A percentile compares a stretch with the other conserved stretches of the same genome.
These are phyloP conservation scores for Apiotrichum brassicae DNA, from an alignment of 1,284 basidiomycete genomes.

Conservation along the genomic window DNA sequence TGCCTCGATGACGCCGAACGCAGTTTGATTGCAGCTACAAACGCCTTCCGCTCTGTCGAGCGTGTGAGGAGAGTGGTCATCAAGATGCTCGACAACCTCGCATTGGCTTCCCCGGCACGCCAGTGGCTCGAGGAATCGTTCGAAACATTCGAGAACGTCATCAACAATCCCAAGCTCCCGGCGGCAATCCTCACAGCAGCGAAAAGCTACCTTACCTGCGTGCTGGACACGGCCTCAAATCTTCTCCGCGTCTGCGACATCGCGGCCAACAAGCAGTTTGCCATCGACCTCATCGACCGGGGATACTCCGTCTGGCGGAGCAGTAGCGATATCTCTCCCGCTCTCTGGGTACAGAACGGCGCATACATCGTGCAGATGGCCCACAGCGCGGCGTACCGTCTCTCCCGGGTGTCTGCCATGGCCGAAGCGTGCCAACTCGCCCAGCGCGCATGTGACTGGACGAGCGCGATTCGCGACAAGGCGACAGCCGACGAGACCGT, in stretches of 20 bases:
- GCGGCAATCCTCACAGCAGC: neutral
- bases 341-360: neutral
- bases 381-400: constrained; percentile 26
- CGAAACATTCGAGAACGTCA: constrained; percentile 5
- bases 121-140: constrained; percentile 14
- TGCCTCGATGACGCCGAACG: constrained; percentile 1
- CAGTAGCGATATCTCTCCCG: neutral
- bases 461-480: constrained; percentile 7
- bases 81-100: constrained; percentile 11
- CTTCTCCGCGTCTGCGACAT: constrained; percentile 5
- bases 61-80: constrained; percentile 20
- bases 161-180: neutral
- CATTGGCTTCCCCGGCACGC: neutral
- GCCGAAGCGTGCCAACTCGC: constrained; percentile 25
- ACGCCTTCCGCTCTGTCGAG: constrained; percentile 15
- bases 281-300: constrained; percentile 4
- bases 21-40: neutral
- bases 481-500: constrained; percentile 5
- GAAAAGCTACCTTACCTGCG: constrained; percentile 3
- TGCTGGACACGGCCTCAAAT: constrained; percentile 9
- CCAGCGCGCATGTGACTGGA: constrained; percentile 26
- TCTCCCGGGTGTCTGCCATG: constrained; percentile 24
- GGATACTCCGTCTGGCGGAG: neutral
- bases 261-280: neutral
- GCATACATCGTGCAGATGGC: constrained; percentile 6